phyloP scores from a whole-genome alignment of 768 basidiomycete species.

The Sporobolomyces roseus region DNA sequence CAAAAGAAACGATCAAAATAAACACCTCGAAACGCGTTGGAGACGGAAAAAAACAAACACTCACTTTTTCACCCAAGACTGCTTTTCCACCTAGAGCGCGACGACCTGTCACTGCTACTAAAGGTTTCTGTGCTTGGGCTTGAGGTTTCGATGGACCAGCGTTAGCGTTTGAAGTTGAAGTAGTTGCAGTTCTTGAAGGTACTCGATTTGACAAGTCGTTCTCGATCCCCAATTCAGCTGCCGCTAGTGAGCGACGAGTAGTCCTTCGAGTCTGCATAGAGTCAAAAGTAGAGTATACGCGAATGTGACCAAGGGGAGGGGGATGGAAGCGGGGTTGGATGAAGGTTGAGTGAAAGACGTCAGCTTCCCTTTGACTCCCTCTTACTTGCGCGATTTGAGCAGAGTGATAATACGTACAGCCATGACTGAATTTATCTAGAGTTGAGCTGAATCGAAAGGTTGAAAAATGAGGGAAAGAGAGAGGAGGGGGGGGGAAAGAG shows the following conservation, averaged over 20 bases:
- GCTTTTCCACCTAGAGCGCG: neutral
- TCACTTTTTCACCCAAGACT: conserved; percentile 31
- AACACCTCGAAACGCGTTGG: neutral
- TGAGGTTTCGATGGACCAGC: conserved; percentile 17
- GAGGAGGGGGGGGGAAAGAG: neutral
- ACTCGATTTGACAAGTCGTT: conserved; percentile 35
- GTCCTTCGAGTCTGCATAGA: conserved; percentile 35
- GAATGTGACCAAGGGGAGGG: neutral
- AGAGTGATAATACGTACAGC: neutral
- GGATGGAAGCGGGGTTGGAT: neutral
- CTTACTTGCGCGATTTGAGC: neutral
- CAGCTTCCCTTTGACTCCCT: neutral
- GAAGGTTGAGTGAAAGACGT: conserved; percentile 4
- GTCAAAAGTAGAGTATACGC: neutral
- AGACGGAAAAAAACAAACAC: neutral
- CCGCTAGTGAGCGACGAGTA: conserved; percentile 33
- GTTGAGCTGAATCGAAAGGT: neutral
- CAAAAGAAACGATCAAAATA: neutral
- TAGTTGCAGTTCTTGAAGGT: neutral
- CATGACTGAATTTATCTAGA: neutral
- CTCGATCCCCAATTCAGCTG: conserved; percentile 28
- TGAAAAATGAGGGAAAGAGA: neutral
- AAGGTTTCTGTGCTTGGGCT: neutral
- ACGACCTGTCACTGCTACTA: neutral
- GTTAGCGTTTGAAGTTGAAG: neutral